Evolutionary conservation across 257 asterid genomes (phyloP), one percentile per base, ranked within the genome.

Genomic region (Cinchona pubescens): DNA sequence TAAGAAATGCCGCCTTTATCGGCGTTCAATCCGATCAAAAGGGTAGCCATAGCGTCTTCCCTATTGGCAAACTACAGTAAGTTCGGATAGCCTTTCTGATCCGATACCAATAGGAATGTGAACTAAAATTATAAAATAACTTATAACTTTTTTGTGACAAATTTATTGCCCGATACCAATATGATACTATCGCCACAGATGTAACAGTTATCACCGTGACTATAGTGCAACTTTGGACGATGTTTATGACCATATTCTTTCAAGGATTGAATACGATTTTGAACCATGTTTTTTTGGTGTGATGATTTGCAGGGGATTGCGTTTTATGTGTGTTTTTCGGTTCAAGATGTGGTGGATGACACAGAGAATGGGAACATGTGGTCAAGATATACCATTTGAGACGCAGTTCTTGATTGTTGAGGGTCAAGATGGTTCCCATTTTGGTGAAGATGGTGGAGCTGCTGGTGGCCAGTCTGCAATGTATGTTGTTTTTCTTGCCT

Each of bases 281-380:
- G n/a, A n/a, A n/a, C n/a, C n/a, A 25, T 19, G n/a, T 16, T 51
- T n/a, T 16, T 61, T 67, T 35, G 68, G 19, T 29, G 5, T 70
- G 65, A 2, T 72, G 76, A 16, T 69, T 73, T n/a, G 14, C 90
- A 94, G 98, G 91, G 93, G 88, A 37, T 80, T 87, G 85, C 86
- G 97, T 66, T 94, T 92, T 79, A 90, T 92, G 97, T 90, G 97
- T 80, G 92, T 84, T 69, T 92, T 90, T 71, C 97, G 98, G 59
- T 94, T 92, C 90, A 94, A 94, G 85, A 60, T 94, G 78, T 94
- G 98, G 98, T 94, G 98, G 98, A 94, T 94, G 98, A 90, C 97
- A 6, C 98, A 94, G 82, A 88, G 97, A 75, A 94, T 94, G 93
- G 98, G 98, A 0, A 75, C 86, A 23, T 65, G 74, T 21, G 98